Evolutionary conservation across 169 alveolate species (phyloP).

Genomic region (Babesia divergens): DNA sequence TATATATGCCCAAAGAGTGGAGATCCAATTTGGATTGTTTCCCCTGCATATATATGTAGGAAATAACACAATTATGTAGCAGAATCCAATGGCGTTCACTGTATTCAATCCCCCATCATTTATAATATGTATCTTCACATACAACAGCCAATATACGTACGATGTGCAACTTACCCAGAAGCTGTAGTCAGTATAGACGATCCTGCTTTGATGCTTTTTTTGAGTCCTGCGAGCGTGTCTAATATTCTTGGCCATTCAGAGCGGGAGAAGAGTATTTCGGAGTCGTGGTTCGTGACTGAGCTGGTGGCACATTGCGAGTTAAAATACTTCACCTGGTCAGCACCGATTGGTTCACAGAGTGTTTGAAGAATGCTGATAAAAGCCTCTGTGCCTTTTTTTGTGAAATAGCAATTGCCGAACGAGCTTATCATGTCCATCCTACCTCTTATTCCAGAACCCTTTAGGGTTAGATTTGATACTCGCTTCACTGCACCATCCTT

Average conservation of each 20-base stretch:
- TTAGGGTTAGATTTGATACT: conserved; percentile 43
- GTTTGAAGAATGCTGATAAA: conserved; percentile 8
- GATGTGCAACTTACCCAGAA: too few species aligned
- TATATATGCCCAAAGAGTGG: not conserved
- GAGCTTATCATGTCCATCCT: conserved; percentile 3
- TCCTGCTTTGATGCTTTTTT: too few species aligned
- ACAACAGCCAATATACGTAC: too few species aligned
- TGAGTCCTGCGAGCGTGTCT: not conserved
- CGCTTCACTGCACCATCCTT: conserved; percentile 59
- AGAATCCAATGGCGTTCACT: too few species aligned
- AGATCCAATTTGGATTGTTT: not conserved
- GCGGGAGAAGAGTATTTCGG: conserved; percentile 7
- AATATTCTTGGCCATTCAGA: conserved; percentile 47
- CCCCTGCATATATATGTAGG: too few species aligned
- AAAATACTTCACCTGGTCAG: not conserved
- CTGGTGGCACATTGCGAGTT: conserved; percentile 8
- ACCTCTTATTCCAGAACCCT: conserved; percentile 24
- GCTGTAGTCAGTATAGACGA: too few species aligned
- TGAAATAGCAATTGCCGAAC: conserved; percentile 18
- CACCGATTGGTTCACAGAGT: not conserved
- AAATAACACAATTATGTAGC: too few species aligned
- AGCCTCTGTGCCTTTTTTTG: conserved; percentile 18
- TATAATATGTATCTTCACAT: too few species aligned
- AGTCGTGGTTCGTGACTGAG: not conserved
- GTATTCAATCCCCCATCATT: too few species aligned